Conservation (phyloP, 495 filamentous ascomycete species). For the Neurospora sp. region DNA sequence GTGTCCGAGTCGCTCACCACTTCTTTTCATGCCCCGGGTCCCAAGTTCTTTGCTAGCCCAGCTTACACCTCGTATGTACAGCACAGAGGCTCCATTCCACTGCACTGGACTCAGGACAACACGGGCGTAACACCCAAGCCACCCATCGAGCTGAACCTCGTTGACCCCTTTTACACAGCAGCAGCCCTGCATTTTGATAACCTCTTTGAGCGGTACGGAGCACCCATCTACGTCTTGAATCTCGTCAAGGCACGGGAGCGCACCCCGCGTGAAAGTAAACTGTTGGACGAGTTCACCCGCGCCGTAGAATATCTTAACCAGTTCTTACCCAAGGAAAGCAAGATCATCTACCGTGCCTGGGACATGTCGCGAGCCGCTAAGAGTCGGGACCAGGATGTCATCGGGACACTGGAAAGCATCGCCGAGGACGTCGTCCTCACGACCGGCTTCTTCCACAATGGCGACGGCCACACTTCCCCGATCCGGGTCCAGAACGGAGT, state of each 20-base stretch:
- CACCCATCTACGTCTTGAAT: conserved; percentile 86
- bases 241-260: conserved; percentile 85
- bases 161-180: conserved; percentile 94
- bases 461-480: conserved; percentile 50
- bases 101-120: conserved; percentile 97
- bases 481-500: conserved; percentile 82
- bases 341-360: conserved; percentile 89
- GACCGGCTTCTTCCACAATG: conserved; percentile 94
- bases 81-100: conserved; percentile 90
- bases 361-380: conserved; percentile 97
- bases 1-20: conserved; percentile 89
- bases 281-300: conserved; percentile 78
- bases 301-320: conserved; percentile 92
- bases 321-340: conserved; percentile 72
- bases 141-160: conserved; percentile 84
- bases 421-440: conserved; percentile 74
- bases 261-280: conserved; percentile 84
- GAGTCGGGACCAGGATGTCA: conserved; percentile 90
- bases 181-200: conserved; percentile 96
- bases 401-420: conserved; percentile 78
- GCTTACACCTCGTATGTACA: conserved; percentile 94
- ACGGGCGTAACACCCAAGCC: conserved; percentile 93
- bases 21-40: conserved; percentile 88
- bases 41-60: conserved; percentile 75
- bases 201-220: conserved; percentile 86